Conservation (phyloP, 495 filamentous ascomycete genomes). For the Annulohypoxylon maeteangense region DNA sequence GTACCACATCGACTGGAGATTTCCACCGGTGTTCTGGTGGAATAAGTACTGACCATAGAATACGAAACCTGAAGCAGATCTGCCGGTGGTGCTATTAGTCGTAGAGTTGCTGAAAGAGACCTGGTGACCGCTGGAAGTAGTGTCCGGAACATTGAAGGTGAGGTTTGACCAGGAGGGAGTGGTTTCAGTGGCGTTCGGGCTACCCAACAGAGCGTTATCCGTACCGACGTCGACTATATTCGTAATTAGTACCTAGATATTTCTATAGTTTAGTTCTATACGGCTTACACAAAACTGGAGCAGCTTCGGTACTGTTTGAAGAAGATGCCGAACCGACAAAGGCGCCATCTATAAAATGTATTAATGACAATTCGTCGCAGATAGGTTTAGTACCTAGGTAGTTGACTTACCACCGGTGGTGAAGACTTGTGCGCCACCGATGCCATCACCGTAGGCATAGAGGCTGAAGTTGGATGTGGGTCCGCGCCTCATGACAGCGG, state of each 20-base stretch:
- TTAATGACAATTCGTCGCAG: slow-evolving; percentile 1
- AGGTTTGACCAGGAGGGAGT: slow-evolving; percentile 37
- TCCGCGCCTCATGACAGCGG: background rate
- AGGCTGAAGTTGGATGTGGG: slow-evolving; percentile 41
- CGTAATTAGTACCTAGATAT: slow-evolving; percentile 5
- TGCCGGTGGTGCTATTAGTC: slow-evolving; percentile 15
- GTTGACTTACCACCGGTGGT: slow-evolving; percentile 48
- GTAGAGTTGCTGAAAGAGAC: slow-evolving; percentile 43
- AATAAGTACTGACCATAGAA: slow-evolving; percentile 52
- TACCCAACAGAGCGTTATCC: slow-evolving; percentile 37
- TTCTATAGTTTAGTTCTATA: background rate
- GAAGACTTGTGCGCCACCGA: slow-evolving; percentile 50
- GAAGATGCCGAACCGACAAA: slow-evolving; percentile 33
- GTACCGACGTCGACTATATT: slow-evolving; percentile 21
- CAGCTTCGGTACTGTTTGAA: slow-evolving; percentile 22
- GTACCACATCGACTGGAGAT: slow-evolving; percentile 49
- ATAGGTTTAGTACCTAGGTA: background rate
- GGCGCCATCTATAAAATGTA: slow-evolving; percentile 28
- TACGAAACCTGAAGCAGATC: slow-evolving; percentile 44
- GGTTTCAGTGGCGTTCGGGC: slow-evolving; percentile 42
- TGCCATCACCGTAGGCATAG: slow-evolving; percentile 51
- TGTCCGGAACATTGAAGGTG: slow-evolving; percentile 43
- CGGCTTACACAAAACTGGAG: slow-evolving; percentile 35
- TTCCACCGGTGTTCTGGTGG: slow-evolving; percentile 43
- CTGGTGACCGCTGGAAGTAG: slow-evolving; percentile 28